Conservation (phyloP, 495 filamentous ascomycete genomes). For the Penicillium cosmopolitanum region DNA sequence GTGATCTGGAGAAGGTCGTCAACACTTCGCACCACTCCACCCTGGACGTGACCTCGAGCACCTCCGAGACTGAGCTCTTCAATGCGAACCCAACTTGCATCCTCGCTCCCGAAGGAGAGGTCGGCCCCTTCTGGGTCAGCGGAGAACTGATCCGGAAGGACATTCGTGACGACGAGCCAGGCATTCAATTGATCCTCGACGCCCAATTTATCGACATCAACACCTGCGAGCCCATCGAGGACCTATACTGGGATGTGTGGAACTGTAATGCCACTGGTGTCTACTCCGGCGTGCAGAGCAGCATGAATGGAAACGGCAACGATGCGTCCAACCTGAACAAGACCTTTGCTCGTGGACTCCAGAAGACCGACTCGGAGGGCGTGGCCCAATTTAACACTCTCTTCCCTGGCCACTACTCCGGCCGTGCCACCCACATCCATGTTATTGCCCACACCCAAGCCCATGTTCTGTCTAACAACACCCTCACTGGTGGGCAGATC, state of each 20-base stretch:
- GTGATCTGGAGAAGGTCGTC: slow-evolving; percentile 23
- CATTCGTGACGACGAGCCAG: slow-evolving; percentile 48
- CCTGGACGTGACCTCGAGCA: slow-evolving; percentile 18
- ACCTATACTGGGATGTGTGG: slow-evolving; percentile 60
- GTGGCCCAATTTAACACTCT: slow-evolving; percentile 51
- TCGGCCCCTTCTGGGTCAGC: slow-evolving; percentile 38
- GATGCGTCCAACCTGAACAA: slow-evolving; percentile 46
- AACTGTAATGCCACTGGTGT: slow-evolving; percentile 57
- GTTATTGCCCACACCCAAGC: slow-evolving; percentile 51
- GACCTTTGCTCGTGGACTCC: slow-evolving; percentile 55
- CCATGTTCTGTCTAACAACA: slow-evolving; percentile 48
- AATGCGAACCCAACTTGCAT: slow-evolving; percentile 25
- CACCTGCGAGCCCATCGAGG: slow-evolving; percentile 53
- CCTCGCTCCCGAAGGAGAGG: slow-evolving; percentile 31
- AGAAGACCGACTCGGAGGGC: slow-evolving; percentile 51
- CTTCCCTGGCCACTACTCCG: slow-evolving; percentile 58
- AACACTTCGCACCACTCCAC: slow-evolving; percentile 25
- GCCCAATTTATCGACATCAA: slow-evolving; percentile 57
- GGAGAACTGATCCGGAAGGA: slow-evolving; percentile 56
- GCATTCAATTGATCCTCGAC: slow-evolving; percentile 56
- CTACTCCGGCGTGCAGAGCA: slow-evolving; percentile 42
- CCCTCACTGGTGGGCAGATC: slow-evolving; percentile 49
- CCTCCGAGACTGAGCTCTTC: slow-evolving; percentile 28
- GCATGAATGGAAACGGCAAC: slow-evolving; percentile 27
- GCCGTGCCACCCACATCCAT: slow-evolving; percentile 53